These are phyloP conservation scores for Exophiala xenobiotica DNA, from an alignment of 2,329 filamentous ascomycete genomes.

Conservation along the genomic window DNA sequence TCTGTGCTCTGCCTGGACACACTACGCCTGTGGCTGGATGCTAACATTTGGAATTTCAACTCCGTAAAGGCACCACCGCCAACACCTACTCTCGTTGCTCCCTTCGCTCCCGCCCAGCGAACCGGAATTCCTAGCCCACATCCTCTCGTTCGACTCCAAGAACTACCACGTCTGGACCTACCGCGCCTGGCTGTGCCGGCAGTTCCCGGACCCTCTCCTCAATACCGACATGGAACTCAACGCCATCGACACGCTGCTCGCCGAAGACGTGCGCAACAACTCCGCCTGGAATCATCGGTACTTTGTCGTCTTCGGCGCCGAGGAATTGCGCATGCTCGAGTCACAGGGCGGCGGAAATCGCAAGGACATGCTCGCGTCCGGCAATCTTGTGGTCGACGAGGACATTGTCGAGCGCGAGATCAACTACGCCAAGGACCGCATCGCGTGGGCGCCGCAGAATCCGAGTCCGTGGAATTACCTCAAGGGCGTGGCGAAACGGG, in stretches of 20 bases:
- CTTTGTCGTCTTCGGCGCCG: slow-evolving; percentile 76
- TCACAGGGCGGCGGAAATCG: slow-evolving; percentile 31
- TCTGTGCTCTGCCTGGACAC: too few species aligned
- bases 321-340: slow-evolving; percentile 42
- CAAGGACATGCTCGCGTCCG: slow-evolving; percentile 17
- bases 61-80: slow-evolving; percentile 61
- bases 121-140: slow-evolving; percentile 70
- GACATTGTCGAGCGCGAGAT: slow-evolving; percentile 72
- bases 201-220: slow-evolving; percentile 44
- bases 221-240: slow-evolving; percentile 59
- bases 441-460: slow-evolving; percentile 83
- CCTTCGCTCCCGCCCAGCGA: slow-evolving; percentile 65
- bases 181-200: slow-evolving; percentile 72
- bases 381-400: slow-evolving; percentile 51
- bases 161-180: slow-evolving; percentile 99
- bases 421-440: slow-evolving; percentile 69
- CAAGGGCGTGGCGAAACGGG: slow-evolving; percentile 69
- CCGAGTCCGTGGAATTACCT: slow-evolving; percentile 94
- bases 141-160: slow-evolving; percentile 84
- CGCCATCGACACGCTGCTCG: slow-evolving; percentile 70
- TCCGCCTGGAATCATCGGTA: slow-evolving; percentile 97
- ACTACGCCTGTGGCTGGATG: too few species aligned
- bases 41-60: too few species aligned
- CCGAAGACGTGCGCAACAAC: slow-evolving; percentile 87
- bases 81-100: slow-evolving; percentile 57